Percentiles rank a stretch among this genome's conserved stretches.
These are phyloP conservation scores for Basidioascus undulatus DNA, from an alignment of 768 basidiomycete species.

Conservation along the genomic window DNA sequence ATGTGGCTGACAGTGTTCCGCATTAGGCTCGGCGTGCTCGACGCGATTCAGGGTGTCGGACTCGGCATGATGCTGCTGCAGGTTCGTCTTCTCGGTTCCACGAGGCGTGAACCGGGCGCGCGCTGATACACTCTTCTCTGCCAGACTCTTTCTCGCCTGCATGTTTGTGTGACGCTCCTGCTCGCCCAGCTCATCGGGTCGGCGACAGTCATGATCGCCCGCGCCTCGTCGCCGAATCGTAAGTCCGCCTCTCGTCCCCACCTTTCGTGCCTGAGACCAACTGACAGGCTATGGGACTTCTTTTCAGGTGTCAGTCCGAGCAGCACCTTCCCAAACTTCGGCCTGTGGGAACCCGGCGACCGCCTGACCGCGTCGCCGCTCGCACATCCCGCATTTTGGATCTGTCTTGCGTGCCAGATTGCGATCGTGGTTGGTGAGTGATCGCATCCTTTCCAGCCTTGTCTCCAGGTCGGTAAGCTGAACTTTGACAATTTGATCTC, in stretches of 20 bases:
- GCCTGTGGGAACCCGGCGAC: too few relatives aligned
- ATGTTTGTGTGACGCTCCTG: conserved; percentile 79
- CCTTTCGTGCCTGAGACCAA: conserved; percentile 73
- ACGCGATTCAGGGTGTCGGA: conserved; percentile 83
- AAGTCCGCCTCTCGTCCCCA: too few relatives aligned
- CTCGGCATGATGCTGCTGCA: conserved; percentile 74
- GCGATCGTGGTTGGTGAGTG: too few relatives aligned
- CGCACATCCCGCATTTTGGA: too few relatives aligned
- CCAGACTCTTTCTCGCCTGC: conserved; percentile 66
- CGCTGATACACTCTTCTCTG: conserved; percentile 9
- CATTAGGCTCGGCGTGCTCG: conserved; percentile 83
- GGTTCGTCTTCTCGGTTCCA: conserved; percentile 11
- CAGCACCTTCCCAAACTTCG: too few relatives aligned
- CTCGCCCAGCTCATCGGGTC: conserved; percentile 78
- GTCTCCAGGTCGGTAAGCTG: too few relatives aligned
- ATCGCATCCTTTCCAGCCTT: too few relatives aligned
- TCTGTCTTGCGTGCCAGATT: too few relatives aligned
- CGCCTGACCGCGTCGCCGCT: too few relatives aligned
- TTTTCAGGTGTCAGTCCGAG: too few relatives aligned
- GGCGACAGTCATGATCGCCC: conserved; percentile 73
- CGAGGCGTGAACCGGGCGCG: background rate
- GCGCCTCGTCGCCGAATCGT: conserved; percentile 70
- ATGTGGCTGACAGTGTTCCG: too few relatives aligned
- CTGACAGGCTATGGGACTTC: conserved; percentile 77
- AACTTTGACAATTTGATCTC: too few relatives aligned